These are phyloP conservation scores for Onygenales sp. DNA, from an alignment of 2,329 filamentous ascomycete genomes.

Conservation along the genomic window DNA sequence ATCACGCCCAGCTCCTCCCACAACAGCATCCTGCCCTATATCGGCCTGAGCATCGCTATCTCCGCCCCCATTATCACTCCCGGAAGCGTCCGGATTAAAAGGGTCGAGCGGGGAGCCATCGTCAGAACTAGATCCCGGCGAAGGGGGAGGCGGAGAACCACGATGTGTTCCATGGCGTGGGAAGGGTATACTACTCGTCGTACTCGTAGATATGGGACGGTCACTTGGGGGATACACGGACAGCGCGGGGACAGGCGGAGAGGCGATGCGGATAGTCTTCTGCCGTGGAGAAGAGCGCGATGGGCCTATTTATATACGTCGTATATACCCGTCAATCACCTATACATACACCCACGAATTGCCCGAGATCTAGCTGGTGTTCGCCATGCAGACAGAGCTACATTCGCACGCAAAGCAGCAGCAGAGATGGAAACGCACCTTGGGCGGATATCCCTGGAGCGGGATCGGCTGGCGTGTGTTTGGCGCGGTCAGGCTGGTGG, in stretches of 20 bases:
- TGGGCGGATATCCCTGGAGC: neutral
- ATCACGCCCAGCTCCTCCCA: neutral
- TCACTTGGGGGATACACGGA: neutral
- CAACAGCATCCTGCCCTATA: neutral
- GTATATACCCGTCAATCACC: neutral
- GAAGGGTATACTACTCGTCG: constrained; percentile 5
- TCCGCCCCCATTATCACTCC: constrained; percentile 19
- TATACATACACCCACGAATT: neutral
- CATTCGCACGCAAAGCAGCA: neutral
- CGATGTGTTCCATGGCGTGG: constrained; percentile 2
- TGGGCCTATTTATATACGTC: constrained; percentile 3
- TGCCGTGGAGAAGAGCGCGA: constrained; percentile 8
- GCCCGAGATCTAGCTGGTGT: neutral
- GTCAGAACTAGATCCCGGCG: constrained; percentile 18
- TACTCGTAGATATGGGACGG: constrained; percentile 5
- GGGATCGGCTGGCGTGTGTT: neutral
- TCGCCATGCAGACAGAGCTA: neutral
- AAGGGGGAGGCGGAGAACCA: constrained; percentile 13
- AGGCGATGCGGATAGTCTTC: constrained; percentile 26
- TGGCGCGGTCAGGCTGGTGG: neutral
- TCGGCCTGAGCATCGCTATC: constrained; percentile 9
- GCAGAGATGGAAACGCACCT: neutral
- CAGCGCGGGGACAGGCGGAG: constrained; percentile 28
- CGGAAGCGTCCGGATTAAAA: constrained; percentile 24
- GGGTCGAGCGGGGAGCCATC: constrained; percentile 27